These are phyloP conservation scores for Coemansia sp. DNA, from an alignment of 192 early-diverging fungal genomes.

Conservation along the genomic window DNA sequence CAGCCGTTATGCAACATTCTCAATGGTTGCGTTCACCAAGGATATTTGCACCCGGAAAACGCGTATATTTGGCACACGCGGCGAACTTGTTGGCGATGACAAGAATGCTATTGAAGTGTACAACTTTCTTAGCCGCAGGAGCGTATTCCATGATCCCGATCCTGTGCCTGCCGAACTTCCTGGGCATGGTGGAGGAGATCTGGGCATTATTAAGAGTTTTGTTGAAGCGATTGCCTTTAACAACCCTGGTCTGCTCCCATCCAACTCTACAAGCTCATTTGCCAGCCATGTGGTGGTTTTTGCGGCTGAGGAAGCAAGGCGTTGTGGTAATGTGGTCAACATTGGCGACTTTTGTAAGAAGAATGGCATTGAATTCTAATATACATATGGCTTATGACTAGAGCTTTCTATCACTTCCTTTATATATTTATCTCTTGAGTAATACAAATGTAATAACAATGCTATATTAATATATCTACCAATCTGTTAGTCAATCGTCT, in stretches of 20 bases:
- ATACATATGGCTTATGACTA: not conserved
- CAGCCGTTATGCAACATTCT: slow-evolving; percentile 56
- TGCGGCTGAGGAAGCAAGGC: slow-evolving; percentile 25
- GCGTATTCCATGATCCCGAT: slow-evolving; percentile 13
- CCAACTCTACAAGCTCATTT: slow-evolving; percentile 14
- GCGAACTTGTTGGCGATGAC: slow-evolving; percentile 60
- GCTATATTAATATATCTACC: not conserved
- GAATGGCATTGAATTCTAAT: slow-evolving; percentile 5
- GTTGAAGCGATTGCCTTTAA: slow-evolving; percentile 13
- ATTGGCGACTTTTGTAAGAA: slow-evolving; percentile 11
- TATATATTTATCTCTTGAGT: no score
- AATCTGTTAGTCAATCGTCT: no score
- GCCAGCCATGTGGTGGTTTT: slow-evolving; percentile 17
- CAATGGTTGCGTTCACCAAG: slow-evolving; percentile 62
- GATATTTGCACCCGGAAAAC: slow-evolving; percentile 58
- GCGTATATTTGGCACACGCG: slow-evolving; percentile 57
- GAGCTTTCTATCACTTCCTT: not conserved
- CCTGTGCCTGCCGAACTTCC: slow-evolving; percentile 1
- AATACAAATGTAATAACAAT: no score
- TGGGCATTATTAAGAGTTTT: slow-evolving; percentile 20
- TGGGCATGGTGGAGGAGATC: slow-evolving; percentile 23
- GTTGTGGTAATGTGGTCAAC: slow-evolving; percentile 10
- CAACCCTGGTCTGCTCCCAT: slow-evolving; percentile 8
- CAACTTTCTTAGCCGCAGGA: slow-evolving; percentile 51
- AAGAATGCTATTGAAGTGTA: slow-evolving; percentile 41